Evolutionary conservation across 75 land plant species (phyloP).

Genomic region (Cunninghamia lanceolata): DNA sequence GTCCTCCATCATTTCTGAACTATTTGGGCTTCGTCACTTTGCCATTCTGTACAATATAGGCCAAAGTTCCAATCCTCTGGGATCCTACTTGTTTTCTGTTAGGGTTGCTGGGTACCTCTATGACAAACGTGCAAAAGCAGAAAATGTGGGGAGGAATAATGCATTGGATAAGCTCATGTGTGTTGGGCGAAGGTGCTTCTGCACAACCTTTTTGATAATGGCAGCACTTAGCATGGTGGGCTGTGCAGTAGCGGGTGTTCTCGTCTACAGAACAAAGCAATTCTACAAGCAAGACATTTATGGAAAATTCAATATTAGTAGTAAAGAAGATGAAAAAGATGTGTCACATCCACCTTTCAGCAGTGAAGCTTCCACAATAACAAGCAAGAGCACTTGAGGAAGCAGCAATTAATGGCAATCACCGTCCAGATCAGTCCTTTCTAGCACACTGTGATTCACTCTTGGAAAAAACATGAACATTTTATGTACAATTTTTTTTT

Average conservation of each 20-base stretch:
- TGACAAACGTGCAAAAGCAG: slow-evolving; percentile 13
- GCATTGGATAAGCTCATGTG: slow-evolving; percentile 25
- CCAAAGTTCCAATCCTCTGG: slow-evolving; percentile 16
- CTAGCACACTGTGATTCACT: too few species aligned
- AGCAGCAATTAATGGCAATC: too few species aligned
- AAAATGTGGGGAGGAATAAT: not conserved
- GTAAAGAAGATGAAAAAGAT: not conserved
- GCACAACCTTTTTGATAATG: slow-evolving; percentile 56
- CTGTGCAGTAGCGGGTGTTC: slow-evolving; percentile 25
- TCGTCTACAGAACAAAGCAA: slow-evolving; percentile 43
- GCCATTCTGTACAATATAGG: slow-evolving; percentile 23
- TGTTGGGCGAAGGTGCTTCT: slow-evolving; percentile 41
- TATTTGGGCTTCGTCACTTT: slow-evolving; percentile 34
- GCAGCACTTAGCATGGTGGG: slow-evolving; percentile 41
- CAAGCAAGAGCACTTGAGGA: not conserved
- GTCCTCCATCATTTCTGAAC: slow-evolving; percentile 31
- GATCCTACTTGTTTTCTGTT: slow-evolving; percentile 17
- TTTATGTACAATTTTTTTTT: too few species aligned
- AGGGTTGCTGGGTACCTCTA: slow-evolving; percentile 25
- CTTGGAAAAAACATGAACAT: too few species aligned
- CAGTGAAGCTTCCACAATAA: not conserved
- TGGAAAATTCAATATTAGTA: slow-evolving; percentile 5
- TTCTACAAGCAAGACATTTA: slow-evolving; percentile 55
- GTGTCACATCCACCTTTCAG: not conserved
- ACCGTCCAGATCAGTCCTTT: too few species aligned